Evolutionary conservation across 2,329 filamentous ascomycete species (phyloP).

Genomic region (Trichoderma atroviride): DNA sequence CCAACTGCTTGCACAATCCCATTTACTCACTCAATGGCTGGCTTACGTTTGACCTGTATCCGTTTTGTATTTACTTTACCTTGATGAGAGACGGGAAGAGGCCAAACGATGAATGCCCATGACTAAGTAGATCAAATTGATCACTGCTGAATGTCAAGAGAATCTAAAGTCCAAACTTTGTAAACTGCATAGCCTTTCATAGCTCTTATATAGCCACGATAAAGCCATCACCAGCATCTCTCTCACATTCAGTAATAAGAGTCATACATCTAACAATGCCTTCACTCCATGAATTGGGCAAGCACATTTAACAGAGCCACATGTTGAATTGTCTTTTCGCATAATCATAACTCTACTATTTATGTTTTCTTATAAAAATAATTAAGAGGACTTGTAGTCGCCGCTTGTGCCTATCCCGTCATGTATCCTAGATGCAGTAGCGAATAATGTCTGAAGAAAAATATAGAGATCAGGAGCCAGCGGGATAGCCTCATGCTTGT

Average conservation of each 20-base stretch:
- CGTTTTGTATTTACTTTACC: not conserved
- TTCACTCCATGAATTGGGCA: not conserved
- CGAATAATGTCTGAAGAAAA: conserved; percentile 8
- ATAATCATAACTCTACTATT: not conserved
- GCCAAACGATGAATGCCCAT: not conserved
- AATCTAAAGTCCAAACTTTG: not conserved
- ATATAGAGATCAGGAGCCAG: not conserved
- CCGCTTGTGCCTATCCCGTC: conserved; percentile 10
- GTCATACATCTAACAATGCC: conserved; percentile 2
- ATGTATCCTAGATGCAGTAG: conserved; percentile 21
- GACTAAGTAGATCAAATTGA: not conserved
- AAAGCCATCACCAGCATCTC: not conserved
- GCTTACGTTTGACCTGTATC: not conserved
- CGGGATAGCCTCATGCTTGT: not conserved
- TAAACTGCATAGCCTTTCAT: not conserved
- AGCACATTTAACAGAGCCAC: not conserved
- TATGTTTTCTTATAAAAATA: not conserved
- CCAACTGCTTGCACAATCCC: not conserved
- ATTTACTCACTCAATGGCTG: not conserved
- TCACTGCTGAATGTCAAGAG: not conserved
- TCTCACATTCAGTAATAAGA: not conserved
- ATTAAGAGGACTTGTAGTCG: not conserved
- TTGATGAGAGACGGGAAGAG: not conserved
- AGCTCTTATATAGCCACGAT: not conserved
- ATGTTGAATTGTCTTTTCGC: conserved; percentile 6